Base-by-base conservation (phyloP, 805 yeast species). In the Wickerhamiella bombiphila region DNA sequence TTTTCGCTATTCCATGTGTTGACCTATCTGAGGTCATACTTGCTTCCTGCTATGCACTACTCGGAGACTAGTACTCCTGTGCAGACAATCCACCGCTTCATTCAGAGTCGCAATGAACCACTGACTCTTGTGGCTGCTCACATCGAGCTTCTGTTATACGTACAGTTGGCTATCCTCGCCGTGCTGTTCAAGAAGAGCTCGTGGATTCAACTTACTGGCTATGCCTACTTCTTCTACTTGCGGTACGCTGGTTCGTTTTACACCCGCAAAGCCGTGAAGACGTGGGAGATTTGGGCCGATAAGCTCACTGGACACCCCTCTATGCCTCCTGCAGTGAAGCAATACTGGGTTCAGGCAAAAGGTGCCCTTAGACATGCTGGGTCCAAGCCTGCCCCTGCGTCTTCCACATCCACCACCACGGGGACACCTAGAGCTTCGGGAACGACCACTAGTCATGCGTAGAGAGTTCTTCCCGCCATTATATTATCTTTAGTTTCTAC, bases 1-100 rank as follows among this genome's bases (percentile, higher is more conserved):
- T 86, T 79, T 57, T 77, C 95, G 5, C 54, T 75, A 15, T 85
- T 88, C 72, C 96, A 86, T 56, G 74, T 73, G 8, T 63, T 85
- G 51, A 75, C 78, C 15, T 88, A 81, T 61, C 46, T 69, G 38
- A 72, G 78, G 48, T 66, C 73, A 30, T 69, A 66, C 45, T 46
- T 88, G 39, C 63, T 86, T 37, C 94, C 96, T 29, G 63, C 71
- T 4, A 58, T 74, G 18, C 67, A 69, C 39, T 36, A 58, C 42
- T 39, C 54, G 3, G 37, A 58, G 14, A 47, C 46, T 33, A 42
- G 60, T 26, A 48, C 55, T 11, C 22, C 50, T 15, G 25, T 44
- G n/a, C 43, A 56, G 22, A 39, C 47, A 29, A 56, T 76, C 30
- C 64, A 60, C 38, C 42, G 47, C 8, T 69, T 77, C 43, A 65